These are phyloP conservation scores for Picea sitchensis DNA, from an alignment of 75 land plant genomes.

Conservation along the genomic window DNA sequence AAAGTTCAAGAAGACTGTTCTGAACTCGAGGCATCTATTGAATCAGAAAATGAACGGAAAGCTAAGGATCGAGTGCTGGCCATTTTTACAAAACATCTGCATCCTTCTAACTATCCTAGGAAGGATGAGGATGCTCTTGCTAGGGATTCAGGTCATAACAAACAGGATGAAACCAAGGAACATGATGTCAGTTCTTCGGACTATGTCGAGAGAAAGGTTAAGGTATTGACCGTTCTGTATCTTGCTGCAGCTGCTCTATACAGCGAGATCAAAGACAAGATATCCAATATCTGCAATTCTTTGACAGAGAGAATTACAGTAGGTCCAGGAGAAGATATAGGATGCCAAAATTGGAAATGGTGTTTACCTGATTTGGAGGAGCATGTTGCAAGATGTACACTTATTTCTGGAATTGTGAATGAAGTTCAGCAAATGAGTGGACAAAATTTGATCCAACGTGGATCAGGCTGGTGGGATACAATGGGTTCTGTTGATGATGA, in stretches of 20 bases:
- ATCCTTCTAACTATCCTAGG: conserved; percentile 31
- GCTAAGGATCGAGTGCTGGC: conserved; percentile 69
- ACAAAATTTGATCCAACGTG: conserved; percentile 3
- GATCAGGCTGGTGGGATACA: conserved; percentile 17
- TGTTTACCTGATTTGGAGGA: conserved; percentile 49
- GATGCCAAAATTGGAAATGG: conserved; percentile 21
- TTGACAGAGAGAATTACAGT: conserved; percentile 10
- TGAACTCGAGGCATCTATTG: conserved; percentile 67
- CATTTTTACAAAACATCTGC: conserved; percentile 57
- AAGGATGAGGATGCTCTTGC: conserved; percentile 24
- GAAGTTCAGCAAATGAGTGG: conserved; percentile 50
- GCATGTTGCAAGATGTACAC: conserved; percentile 69
- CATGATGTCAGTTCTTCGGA: conserved; percentile 13
- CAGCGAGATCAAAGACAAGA: conserved; percentile 43
- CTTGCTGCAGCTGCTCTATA: conserved; percentile 47
- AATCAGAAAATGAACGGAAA: conserved; percentile 63
- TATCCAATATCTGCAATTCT: conserved; percentile 28
- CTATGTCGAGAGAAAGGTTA: conserved; percentile 50
- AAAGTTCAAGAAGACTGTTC: conserved; percentile 62
- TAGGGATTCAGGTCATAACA: conserved; percentile 4
- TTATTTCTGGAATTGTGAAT: conserved; percentile 50
- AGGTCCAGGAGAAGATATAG: conserved; percentile 10
- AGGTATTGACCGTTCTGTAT: conserved; percentile 35
- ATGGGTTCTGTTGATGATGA: conserved; percentile 18
- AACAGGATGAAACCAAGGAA: conserved; percentile 29